Evolutionary conservation across 202 grass and related monocot species (phyloP), one percentile per base, ranked within the genome.

Genomic region (Panicum hallii): DNA sequence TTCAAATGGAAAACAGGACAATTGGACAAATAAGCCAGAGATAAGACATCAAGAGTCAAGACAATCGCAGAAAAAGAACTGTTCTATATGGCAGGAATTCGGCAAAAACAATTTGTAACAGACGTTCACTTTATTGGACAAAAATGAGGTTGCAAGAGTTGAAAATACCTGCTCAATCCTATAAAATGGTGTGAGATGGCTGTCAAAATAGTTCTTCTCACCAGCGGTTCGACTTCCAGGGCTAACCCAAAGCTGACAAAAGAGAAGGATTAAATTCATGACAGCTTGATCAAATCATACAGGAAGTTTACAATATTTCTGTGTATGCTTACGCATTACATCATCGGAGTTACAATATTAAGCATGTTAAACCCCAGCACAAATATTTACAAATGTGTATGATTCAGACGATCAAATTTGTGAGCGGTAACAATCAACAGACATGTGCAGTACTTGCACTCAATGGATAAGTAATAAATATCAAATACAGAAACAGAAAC

Each of bases 191-290:
- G 91, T 88, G 52, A 99, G 96, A 79, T 99, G 88, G 43, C 63
- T 92, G 80, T 99, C 96, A 89, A 99, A 96, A 88, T 95, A 95
- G 87, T 90, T 88, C 87, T 91, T 99, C 77, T 99, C 97, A 63
- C 89, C 79, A 19, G 91, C 91, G 55, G 90, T 73, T 42, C 72
- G 87, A 89, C 97, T 99, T 89, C 82, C 81, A 82, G 91, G 89
- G 72, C 88, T 90, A 74, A 99, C 97, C 97, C 97, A 99, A 53
- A 99, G 91, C 97, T 99, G 86, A 74, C 86, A 88, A 79, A 89
- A 79, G 70, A 54, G 72, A 81, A 82, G 22, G 56, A 75, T 30
- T 72, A 81, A 77, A 43, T 36, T 53, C 44, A 58, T 40, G 49
- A 38, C 45, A 48, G 10, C 41, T 48, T 62, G 52, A 4, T 72